Percentiles rank a stretch among this genome's conserved stretches.
Conservation (phyloP, 2,329 filamentous ascomycete genomes). For the Fusarium sublunatum region DNA sequence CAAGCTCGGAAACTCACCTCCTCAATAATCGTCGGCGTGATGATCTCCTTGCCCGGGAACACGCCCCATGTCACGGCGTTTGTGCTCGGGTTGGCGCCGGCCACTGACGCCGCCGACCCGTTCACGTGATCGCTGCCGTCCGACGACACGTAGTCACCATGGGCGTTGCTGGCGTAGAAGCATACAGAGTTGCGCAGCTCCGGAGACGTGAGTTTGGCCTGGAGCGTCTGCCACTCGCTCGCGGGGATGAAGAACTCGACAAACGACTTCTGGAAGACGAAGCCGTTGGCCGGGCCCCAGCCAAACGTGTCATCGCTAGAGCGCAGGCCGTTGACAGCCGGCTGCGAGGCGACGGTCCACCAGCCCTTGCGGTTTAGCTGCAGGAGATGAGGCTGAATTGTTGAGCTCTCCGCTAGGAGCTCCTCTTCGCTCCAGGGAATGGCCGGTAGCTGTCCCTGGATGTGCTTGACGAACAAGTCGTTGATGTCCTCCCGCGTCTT, state of each 20-base stretch:
- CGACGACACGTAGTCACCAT: slow-evolving; percentile 81
- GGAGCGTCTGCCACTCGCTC: slow-evolving; percentile 76
- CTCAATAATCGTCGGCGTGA: slow-evolving; percentile 96
- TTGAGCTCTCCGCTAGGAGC: slow-evolving; percentile 82
- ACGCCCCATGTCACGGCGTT: slow-evolving; percentile 98
- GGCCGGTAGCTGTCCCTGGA: slow-evolving; percentile 80
- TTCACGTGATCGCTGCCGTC: slow-evolving; percentile 58
- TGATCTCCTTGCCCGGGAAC: slow-evolving; percentile 94
- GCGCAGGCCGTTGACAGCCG: slow-evolving; percentile 86
- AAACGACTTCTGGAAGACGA: slow-evolving; percentile 98
- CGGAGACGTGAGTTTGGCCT: slow-evolving; percentile 68
- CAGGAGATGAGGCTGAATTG: slow-evolving; percentile 81
- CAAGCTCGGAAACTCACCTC: slow-evolving; percentile 93
- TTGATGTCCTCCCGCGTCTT: slow-evolving; percentile 77
- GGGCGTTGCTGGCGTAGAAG: slow-evolving; percentile 86
- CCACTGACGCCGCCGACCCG: slow-evolving; percentile 47
- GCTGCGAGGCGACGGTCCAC: slow-evolving; percentile 97
- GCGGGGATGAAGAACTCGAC: slow-evolving; percentile 92
- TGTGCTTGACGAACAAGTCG: slow-evolving; percentile 81
- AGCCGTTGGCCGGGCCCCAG: slow-evolving; percentile 92
- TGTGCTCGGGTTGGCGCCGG: slow-evolving; percentile 65
- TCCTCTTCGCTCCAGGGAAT: slow-evolving; percentile 96
- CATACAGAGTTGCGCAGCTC: slow-evolving; percentile 75
- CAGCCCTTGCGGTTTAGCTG: slow-evolving; percentile 83
- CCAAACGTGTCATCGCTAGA: slow-evolving; percentile 85